Conservation (phyloP, 2,329 filamentous ascomycete genomes). For the Monosporascus sp. region DNA sequence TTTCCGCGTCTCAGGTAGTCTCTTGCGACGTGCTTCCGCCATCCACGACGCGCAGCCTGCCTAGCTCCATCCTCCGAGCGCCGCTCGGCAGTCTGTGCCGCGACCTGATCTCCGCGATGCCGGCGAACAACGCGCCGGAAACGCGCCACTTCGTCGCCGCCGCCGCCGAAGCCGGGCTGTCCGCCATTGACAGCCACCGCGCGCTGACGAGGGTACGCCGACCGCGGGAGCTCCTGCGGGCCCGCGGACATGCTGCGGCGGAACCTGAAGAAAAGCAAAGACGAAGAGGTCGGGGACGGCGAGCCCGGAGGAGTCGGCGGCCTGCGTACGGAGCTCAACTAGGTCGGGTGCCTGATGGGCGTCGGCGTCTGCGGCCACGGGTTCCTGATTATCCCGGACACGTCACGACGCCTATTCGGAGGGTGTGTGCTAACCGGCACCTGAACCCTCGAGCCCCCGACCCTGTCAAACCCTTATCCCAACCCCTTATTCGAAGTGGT, state of each 20-base stretch:
- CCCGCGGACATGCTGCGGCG: constrained; percentile 7
- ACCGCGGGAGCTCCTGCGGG: constrained; percentile 4
- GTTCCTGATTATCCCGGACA: constrained; percentile 26
- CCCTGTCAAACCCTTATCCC: constrained; percentile 10
- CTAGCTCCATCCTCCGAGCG: constrained; percentile 4
- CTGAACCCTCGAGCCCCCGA: constrained; percentile 8
- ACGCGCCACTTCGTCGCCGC: constrained; percentile 7
- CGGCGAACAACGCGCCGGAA: constrained; percentile 7
- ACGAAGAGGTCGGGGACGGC: constrained; percentile 7
- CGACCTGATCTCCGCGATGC: constrained; percentile 5
- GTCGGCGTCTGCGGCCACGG: constrained; percentile 18
- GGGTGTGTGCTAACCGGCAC: too few relatives aligned
- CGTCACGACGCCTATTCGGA: background rate
- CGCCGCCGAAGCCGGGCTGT: constrained; percentile 12
- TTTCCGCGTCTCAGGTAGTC: too few relatives aligned
- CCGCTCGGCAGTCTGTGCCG: constrained; percentile 8
- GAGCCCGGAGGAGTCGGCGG: constrained; percentile 16
- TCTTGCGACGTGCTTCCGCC: too few relatives aligned
- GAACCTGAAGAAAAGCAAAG: constrained; percentile 7
- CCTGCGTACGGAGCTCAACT: constrained; percentile 12
- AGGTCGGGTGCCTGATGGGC: constrained; percentile 26
- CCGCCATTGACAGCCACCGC: constrained; percentile 16
- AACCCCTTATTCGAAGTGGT: background rate
- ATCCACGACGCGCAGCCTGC: background rate
- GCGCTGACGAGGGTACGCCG: constrained; percentile 12